Conservation (phyloP, 192 early-diverging fungal species). For the Rhizophagus sp. region DNA sequence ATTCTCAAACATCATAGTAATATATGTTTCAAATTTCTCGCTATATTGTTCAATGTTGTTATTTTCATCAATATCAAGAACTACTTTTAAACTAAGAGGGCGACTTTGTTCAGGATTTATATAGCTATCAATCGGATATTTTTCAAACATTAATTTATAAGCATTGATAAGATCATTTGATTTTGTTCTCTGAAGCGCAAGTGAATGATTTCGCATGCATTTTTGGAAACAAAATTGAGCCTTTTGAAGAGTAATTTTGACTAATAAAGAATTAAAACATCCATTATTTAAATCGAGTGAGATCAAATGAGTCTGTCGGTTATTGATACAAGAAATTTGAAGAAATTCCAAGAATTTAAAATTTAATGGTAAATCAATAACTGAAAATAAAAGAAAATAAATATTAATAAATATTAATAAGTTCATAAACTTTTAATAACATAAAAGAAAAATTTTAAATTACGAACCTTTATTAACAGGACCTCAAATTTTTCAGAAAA, state of each 20-base stretch:
- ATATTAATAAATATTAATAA: too few species aligned
- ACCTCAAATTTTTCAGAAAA: not conserved
- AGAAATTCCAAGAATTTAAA: not conserved
- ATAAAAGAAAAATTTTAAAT: too few species aligned
- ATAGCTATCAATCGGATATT: not conserved
- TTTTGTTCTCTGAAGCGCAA: not conserved
- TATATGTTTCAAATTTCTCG: not conserved
- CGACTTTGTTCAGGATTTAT: not conserved
- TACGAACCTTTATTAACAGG: not conserved
- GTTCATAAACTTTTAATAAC: too few species aligned
- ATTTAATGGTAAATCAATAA: not conserved
- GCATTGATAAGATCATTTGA: conserved; percentile 8
- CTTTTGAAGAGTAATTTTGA: conserved; percentile 13
- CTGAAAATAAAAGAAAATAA: not conserved
- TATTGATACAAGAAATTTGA: conserved; percentile 7
- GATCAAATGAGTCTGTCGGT: conserved; percentile 1
- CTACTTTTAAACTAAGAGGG: not conserved
- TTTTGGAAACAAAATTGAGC: conserved; percentile 14
- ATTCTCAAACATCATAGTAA: not conserved
- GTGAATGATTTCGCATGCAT: not conserved
- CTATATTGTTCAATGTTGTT: not conserved
- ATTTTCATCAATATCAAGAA: not conserved
- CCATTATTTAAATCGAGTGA: conserved; percentile 6
- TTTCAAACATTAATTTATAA: conserved; percentile 15
- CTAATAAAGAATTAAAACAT: not conserved